phyloP scores from a whole-genome alignment of 2,329 filamentous ascomycete genomes.

The Didymosphaeria variabile region DNA sequence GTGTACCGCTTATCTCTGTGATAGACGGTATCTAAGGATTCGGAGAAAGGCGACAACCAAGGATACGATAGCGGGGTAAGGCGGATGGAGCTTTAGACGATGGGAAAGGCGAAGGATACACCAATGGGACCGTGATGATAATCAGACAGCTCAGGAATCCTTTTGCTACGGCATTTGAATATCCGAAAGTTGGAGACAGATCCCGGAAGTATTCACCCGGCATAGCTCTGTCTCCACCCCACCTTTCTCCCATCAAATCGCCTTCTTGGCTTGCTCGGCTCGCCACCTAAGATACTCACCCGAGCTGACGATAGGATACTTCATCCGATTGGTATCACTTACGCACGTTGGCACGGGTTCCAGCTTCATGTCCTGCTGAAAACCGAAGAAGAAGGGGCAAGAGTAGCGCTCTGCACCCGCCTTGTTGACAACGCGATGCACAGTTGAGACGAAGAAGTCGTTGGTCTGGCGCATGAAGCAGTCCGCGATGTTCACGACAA shows the following conservation, averaged over 20 bases:
- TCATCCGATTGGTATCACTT: slow-evolving; percentile 34
- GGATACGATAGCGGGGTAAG: neutral
- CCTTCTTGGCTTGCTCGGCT: slow-evolving; percentile 10
- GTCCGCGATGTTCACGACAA: slow-evolving; percentile 49
- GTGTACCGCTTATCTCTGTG: slow-evolving; percentile 5
- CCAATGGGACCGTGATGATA: neutral
- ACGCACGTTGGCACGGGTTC: slow-evolving; percentile 45
- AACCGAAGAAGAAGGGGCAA: slow-evolving; percentile 54
- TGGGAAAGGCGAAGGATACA: neutral
- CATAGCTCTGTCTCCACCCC: neutral
- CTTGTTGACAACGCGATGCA: slow-evolving; percentile 55
- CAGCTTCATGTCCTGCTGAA: slow-evolving; percentile 42
- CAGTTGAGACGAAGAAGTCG: slow-evolving; percentile 55
- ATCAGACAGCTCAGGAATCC: neutral
- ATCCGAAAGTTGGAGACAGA: neutral
- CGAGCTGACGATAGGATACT: slow-evolving; percentile 39
- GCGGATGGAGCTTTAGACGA: neutral
- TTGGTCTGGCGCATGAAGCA: slow-evolving; percentile 58
- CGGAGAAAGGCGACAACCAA: slow-evolving; percentile 10
- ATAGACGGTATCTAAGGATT: slow-evolving; percentile 9
- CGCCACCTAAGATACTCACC: slow-evolving; percentile 36
- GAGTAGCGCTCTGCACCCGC: slow-evolving; percentile 49
- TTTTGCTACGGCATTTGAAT: neutral
- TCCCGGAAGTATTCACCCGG: neutral
- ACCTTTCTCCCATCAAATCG: neutral